A percentile compares a stretch with the other conserved stretches of the same genome.
Evolutionary conservation across 805 yeast genomes (phyloP).

Genomic region (Sugiyamaella smithiae): DNA sequence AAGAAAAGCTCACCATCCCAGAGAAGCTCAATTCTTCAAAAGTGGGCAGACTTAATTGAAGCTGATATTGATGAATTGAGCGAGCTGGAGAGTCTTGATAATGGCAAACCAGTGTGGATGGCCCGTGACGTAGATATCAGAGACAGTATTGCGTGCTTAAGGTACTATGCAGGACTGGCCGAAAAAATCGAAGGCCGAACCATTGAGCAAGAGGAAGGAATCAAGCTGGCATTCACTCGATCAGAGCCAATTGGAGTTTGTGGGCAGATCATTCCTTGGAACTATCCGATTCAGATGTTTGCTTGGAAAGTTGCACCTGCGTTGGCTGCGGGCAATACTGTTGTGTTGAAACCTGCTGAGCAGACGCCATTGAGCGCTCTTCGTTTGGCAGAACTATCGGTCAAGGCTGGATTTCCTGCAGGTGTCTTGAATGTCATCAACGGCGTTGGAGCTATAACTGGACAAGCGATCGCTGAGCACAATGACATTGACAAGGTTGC

Average conservation of each 20-base stretch:
- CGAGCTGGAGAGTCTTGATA: constrained; percentile 78
- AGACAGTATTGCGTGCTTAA: constrained; percentile 53
- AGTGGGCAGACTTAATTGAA: constrained; percentile 76
- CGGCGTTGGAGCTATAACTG: constrained; percentile 55
- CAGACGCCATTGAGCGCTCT: constrained; percentile 68
- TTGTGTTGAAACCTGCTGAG: constrained; percentile 70
- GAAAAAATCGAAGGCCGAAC: constrained; percentile 61
- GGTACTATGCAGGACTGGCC: constrained; percentile 71
- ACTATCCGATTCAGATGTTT: constrained; percentile 65
- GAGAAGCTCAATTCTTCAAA: constrained; percentile 60
- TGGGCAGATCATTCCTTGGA: constrained; percentile 70
- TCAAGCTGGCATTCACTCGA: constrained; percentile 64
- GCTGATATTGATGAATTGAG: constrained; percentile 69
- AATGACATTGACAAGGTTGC: constrained; percentile 70
- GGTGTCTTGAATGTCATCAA: constrained; percentile 70
- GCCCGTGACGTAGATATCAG: constrained; percentile 52
- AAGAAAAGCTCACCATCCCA: constrained; percentile 56
- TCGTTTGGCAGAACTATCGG: constrained; percentile 53
- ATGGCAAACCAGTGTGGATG: constrained; percentile 65
- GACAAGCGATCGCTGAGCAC: constrained; percentile 51
- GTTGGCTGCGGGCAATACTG: constrained; percentile 70
- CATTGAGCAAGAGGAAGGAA: constrained; percentile 67
- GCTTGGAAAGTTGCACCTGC: constrained; percentile 84
- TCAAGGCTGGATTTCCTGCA: constrained; percentile 68
- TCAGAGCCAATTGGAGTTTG: constrained; percentile 65